A percentile compares a stretch with the other conserved stretches of the same genome.
Conservation (phyloP, 2,329 filamentous ascomycete species). For the Cucurbitaria berberidis region DNA sequence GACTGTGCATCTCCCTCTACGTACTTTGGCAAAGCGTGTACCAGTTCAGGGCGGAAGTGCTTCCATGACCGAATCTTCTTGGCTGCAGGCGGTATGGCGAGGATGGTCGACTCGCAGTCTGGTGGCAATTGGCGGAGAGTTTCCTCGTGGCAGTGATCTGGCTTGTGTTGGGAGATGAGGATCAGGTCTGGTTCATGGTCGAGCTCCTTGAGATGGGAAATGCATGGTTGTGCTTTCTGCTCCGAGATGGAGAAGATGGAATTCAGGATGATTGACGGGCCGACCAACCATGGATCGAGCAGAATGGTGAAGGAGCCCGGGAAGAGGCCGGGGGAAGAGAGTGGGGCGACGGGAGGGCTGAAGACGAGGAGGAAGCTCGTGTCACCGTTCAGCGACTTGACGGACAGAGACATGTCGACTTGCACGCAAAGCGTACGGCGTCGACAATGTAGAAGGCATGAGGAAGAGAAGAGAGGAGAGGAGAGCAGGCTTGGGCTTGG, state of each 20-base stretch:
- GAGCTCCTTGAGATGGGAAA: slow-evolving; percentile 63
- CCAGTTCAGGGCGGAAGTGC: slow-evolving; percentile 63
- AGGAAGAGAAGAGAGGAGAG: background rate
- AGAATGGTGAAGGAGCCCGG: slow-evolving; percentile 68
- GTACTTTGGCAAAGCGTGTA: slow-evolving; percentile 54
- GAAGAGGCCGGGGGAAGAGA: slow-evolving; percentile 45
- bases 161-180: slow-evolving; percentile 66
- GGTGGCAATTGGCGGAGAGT: slow-evolving; percentile 69
- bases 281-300: slow-evolving; percentile 73
- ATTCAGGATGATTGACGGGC: slow-evolving; percentile 65
- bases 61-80: slow-evolving; percentile 71
- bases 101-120: slow-evolving; percentile 64
- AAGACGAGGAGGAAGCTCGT: slow-evolving; percentile 70
- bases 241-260: slow-evolving; percentile 66
- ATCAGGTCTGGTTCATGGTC: slow-evolving; percentile 61
- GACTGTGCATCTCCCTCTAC: slow-evolving; percentile 47
- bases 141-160: slow-evolving; percentile 73
- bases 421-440: background rate
- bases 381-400: slow-evolving; percentile 70
- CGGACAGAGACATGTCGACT: slow-evolving; percentile 64
- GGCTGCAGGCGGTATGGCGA: slow-evolving; percentile 69
- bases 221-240: slow-evolving; percentile 62
- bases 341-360: slow-evolving; percentile 57
- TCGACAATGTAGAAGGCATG: slow-evolving; percentile 1
- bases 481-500: no score